Percentiles rank a stretch among this genome's conserved stretches.
Evolutionary conservation across 2,329 filamentous ascomycete genomes (phyloP).

Genomic region (Pseudogymnoascus sp.): DNA sequence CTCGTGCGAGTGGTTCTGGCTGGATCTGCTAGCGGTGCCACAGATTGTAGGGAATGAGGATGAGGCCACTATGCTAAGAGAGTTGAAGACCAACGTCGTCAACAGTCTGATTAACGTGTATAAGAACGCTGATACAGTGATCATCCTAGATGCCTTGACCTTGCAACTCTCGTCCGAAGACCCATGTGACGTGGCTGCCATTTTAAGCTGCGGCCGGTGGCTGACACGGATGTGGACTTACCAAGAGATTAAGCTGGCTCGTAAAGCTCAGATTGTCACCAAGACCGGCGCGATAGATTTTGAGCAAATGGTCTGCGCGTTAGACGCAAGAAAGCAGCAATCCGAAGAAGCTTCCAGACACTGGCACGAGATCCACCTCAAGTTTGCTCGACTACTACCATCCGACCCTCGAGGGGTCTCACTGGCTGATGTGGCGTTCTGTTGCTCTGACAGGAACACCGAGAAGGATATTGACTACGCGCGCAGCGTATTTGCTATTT

Average conservation of each 20-base stretch:
- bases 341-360: not conserved
- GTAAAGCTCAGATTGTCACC: conserved; percentile 10
- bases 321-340: not conserved
- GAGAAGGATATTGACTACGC: conserved; percentile 16
- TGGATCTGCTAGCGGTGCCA: conserved; percentile 15
- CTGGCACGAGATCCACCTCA: not conserved
- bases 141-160: conserved; percentile 16
- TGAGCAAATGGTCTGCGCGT: not conserved
- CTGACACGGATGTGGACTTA: conserved; percentile 16
- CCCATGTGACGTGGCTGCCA: conserved; percentile 13
- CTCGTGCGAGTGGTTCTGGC: conserved; percentile 16
- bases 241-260: conserved; percentile 18
- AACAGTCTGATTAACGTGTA: conserved; percentile 15
- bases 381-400: not conserved
- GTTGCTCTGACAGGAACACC: conserved; percentile 9
- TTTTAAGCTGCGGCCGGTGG: conserved; percentile 15
- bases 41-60: conserved; percentile 2
- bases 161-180: conserved; percentile 12
- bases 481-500: conserved; percentile 14
- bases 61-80: conserved; percentile 11
- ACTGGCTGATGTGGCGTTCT: conserved; percentile 10
- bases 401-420: conserved; percentile 5
- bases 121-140: conserved; percentile 12
- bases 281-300: not conserved
- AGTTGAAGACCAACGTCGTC: conserved; percentile 14